phyloP scores from a whole-genome alignment of 2,329 filamentous ascomycete genomes.

The Pseudogymnoascus sp. region DNA sequence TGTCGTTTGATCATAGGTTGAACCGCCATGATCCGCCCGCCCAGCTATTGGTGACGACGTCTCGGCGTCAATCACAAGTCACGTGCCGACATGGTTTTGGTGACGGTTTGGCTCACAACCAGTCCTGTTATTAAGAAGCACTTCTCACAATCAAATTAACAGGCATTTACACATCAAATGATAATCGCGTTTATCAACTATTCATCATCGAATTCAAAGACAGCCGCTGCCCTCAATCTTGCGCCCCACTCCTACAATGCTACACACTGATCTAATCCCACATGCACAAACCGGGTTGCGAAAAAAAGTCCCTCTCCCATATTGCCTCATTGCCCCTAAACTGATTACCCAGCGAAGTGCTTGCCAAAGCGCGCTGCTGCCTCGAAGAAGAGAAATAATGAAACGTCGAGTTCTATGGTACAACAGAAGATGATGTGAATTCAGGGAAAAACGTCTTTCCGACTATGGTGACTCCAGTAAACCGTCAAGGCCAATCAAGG shows the following conservation, averaged over 20 bases:
- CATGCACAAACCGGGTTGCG: not conserved
- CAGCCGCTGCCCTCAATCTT: conserved; percentile 4
- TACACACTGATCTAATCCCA: conserved; percentile 7
- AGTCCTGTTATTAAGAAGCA: not conserved
- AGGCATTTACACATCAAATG: not conserved
- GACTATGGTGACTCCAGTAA: conserved; percentile 8
- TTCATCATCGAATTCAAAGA: conserved; percentile 6
- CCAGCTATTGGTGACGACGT: conserved; percentile 1
- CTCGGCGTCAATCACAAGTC: not conserved
- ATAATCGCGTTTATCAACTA: conserved; percentile 9
- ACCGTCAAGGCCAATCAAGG: conserved; percentile 4
- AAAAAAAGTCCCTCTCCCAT: conserved; percentile 5
- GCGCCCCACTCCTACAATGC: conserved; percentile 8
- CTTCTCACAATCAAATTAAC: not conserved
- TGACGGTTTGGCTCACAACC: not conserved
- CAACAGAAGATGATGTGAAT: conserved; percentile 9
- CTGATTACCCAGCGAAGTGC: conserved; percentile 6
- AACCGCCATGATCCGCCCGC: not conserved
- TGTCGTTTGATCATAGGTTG: conserved; percentile 2
- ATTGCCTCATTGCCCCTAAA: conserved; percentile 3
- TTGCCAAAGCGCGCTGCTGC: conserved; percentile 7
- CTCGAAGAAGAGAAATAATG: conserved; percentile 7
- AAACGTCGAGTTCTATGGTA: conserved; percentile 9
- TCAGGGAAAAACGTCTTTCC: conserved; percentile 7
- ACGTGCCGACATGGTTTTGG: not conserved